Evolutionary conservation across 2,329 filamentous ascomycete genomes (phyloP).

Genomic region (Proliferodiscus dingleyae): DNA sequence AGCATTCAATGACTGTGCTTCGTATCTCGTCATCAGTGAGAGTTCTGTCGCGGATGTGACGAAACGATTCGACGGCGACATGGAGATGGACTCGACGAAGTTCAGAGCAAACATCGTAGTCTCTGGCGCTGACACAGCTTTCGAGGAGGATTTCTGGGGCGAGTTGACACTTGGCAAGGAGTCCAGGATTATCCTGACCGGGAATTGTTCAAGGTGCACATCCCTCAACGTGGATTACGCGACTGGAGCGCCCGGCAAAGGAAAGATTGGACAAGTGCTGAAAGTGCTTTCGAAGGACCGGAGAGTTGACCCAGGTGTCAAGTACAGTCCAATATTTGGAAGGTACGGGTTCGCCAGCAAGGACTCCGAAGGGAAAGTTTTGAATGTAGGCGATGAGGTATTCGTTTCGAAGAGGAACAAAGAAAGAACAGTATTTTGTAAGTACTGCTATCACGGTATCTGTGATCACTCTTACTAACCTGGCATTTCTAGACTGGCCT

Average conservation of each 20-base stretch:
- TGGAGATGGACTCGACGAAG: constrained; percentile 58
- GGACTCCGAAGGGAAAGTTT: constrained; percentile 27
- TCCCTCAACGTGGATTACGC: constrained; percentile 69
- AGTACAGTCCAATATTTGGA: constrained; percentile 68
- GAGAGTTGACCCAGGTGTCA: constrained; percentile 63
- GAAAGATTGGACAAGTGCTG: constrained; percentile 55
- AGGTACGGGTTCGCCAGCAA: constrained; percentile 59
- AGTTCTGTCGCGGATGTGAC: constrained; percentile 66
- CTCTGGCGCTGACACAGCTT: constrained; percentile 49
- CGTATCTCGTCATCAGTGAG: constrained; percentile 67
- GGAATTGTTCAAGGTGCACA: constrained; percentile 64
- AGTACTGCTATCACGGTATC: constrained; percentile 27
- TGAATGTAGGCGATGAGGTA: constrained; percentile 45
- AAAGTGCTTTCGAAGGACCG: constrained; percentile 68
- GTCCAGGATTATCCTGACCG: constrained; percentile 52
- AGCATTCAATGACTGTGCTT: constrained; percentile 70
- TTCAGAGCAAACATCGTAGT: constrained; percentile 72
- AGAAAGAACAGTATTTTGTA: constrained; percentile 44
- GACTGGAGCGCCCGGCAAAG: constrained; percentile 54
- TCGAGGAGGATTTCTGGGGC: constrained; percentile 70
- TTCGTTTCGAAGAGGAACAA: constrained; percentile 38
- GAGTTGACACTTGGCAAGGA: constrained; percentile 44
- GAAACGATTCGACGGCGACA: constrained; percentile 43
- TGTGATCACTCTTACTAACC: background rate
- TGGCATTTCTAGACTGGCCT: constrained; percentile 8